Percentiles rank a stretch among this genome's conserved stretches.
Conservation (phyloP, 2,329 filamentous ascomycete genomes). For the Fusarium camptoceras region DNA sequence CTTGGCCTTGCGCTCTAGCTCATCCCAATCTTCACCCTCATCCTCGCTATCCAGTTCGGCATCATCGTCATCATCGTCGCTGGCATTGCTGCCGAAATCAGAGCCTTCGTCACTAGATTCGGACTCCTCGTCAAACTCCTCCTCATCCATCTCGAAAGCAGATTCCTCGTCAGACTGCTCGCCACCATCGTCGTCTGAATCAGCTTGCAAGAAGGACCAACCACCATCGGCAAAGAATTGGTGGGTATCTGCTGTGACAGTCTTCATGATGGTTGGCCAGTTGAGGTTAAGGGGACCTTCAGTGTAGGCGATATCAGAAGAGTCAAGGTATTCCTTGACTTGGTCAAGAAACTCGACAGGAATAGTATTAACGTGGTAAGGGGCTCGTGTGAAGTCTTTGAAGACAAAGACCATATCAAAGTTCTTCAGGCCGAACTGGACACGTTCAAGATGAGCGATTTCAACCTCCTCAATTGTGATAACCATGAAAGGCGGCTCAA, state of each 20-base stretch:
- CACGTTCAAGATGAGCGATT: conserved; percentile 93
- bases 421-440: conserved; percentile 97
- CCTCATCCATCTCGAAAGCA: conserved; percentile 90
- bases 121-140: conserved; percentile 84
- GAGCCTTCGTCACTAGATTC: conserved; percentile 85
- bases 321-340: conserved; percentile 98
- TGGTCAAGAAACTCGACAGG: conserved; percentile 94
- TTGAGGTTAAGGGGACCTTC: conserved; percentile 98
- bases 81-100: conserved; percentile 92
- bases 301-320: conserved; percentile 91
- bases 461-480: conserved; percentile 96
- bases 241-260: conserved; percentile 91
- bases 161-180: conserved; percentile 89
- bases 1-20: conserved; percentile 89
- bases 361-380: conserved; percentile 97
- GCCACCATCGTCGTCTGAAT: conserved; percentile 85
- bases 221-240: conserved; percentile 95
- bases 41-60: conserved; percentile 75
- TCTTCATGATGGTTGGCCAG: conserved; percentile 99
- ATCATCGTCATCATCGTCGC: conserved; percentile 81
- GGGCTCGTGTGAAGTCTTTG: conserved; percentile 93
- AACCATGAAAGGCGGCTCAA: conserved; percentile 96
- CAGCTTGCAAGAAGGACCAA: conserved; percentile 90
- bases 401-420: conserved; percentile 99
- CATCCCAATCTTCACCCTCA: conserved; percentile 92